Evolutionary conservation across 2,329 filamentous ascomycete species (phyloP).

Genomic region (Arthrobotrys entomopaga): DNA sequence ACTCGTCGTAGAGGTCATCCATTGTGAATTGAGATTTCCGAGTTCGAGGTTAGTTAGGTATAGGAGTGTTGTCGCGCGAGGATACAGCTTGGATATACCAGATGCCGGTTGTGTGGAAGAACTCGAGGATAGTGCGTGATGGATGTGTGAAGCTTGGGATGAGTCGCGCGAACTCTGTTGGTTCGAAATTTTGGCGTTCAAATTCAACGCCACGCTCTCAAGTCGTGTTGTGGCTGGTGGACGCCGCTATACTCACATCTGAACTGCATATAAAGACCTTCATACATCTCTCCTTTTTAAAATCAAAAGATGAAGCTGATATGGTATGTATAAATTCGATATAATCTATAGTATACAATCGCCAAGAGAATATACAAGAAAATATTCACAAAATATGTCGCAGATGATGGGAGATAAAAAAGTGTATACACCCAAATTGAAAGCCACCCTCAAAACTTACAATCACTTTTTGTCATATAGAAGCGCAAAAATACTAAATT

Average conservation of each 20-base stretch:
- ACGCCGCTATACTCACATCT: background rate
- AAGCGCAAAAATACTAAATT: background rate
- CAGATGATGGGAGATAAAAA: background rate
- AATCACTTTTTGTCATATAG: background rate
- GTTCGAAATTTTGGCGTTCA: constrained; percentile 53
- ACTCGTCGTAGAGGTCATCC: constrained; percentile 99
- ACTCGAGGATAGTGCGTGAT: constrained; percentile 24
- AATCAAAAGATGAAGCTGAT: background rate
- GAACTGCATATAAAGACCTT: too few species aligned
- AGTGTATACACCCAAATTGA: background rate
- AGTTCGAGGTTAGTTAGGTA: constrained; percentile 6
- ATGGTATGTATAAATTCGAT: background rate
- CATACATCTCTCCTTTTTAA: background rate
- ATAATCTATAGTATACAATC: background rate
- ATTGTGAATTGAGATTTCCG: constrained; percentile 65
- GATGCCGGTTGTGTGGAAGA: constrained; percentile 4
- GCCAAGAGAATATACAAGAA: background rate
- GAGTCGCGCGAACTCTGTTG: constrained; percentile 53
- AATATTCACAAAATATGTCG: background rate
- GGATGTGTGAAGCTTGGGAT: constrained; percentile 25
- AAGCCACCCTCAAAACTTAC: background rate
- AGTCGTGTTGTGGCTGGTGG: constrained; percentile 34
- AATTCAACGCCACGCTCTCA: constrained; percentile 36
- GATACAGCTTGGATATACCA: constrained; percentile 1
- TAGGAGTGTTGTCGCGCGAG: constrained; percentile 9